phyloP scores from a whole-genome alignment of 169 alveolate genomes.

The Eimeria zaria region DNA sequence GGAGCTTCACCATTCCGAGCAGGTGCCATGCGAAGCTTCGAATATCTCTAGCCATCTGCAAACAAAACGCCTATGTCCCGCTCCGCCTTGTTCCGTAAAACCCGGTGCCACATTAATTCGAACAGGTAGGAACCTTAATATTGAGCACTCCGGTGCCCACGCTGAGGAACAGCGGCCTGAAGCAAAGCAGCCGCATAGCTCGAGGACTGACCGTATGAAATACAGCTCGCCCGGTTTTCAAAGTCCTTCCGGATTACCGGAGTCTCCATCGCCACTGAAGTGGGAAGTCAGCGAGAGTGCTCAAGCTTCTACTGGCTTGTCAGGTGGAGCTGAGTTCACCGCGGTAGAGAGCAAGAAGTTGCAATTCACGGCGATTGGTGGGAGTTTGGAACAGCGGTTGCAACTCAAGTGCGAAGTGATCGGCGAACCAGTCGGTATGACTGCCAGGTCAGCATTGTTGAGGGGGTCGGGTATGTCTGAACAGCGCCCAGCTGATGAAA shows the following conservation, averaged over 20 bases:
- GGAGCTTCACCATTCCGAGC: background rate
- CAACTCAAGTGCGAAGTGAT: constrained; percentile 57
- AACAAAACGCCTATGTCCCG: background rate
- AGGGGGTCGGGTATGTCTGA: background rate
- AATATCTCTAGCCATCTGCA: background rate
- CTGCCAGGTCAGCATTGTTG: background rate
- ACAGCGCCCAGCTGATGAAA: background rate
- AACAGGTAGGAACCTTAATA: background rate
- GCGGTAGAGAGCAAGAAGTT: constrained; percentile 6
- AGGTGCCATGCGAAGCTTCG: background rate
- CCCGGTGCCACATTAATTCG: background rate
- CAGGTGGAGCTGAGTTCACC: background rate
- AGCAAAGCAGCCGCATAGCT: background rate
- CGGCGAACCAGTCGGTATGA: background rate
- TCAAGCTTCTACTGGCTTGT: background rate
- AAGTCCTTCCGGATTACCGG: background rate
- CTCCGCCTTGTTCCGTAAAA: background rate
- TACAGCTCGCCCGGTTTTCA: background rate
- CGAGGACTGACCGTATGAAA: background rate
- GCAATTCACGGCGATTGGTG: constrained; percentile 56
- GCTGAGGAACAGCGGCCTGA: background rate
- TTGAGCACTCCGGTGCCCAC: background rate
- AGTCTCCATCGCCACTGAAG: constrained; percentile 13
- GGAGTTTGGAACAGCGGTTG: constrained; percentile 63
- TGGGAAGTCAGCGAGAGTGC: constrained; percentile 34